These are phyloP conservation scores for Suhomyces tanzawaensis DNA, from an alignment of 805 yeast genomes.

Conservation along the genomic window DNA sequence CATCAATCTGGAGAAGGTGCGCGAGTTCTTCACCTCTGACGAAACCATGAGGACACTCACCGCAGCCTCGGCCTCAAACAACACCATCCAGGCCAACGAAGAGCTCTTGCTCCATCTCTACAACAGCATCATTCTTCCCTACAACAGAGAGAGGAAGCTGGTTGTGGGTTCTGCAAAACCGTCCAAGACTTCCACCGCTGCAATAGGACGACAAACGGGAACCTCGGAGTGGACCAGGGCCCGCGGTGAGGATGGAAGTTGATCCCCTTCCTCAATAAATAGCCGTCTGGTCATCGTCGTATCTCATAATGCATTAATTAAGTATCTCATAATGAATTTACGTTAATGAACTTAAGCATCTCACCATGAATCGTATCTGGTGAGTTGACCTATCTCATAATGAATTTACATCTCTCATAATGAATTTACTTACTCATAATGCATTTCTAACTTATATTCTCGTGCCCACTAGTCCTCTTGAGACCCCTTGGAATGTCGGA, in stretches of 20 bases:
- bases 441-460: too few relatives aligned
- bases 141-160: constrained; percentile 17
- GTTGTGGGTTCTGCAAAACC: not conserved
- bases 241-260: constrained; percentile 73
- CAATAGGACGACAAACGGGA: constrained; percentile 72
- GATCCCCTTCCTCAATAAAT: too few relatives aligned
- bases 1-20: constrained; percentile 32
- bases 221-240: constrained; percentile 67
- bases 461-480: constrained; percentile 14
- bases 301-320: not conserved
- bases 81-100: not conserved
- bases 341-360: too few relatives aligned
- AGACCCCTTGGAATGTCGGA: constrained; percentile 74
- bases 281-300: too few relatives aligned
- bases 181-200: not conserved
- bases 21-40: too few relatives aligned
- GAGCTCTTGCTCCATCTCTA: not conserved
- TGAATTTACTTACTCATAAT: too few relatives aligned
- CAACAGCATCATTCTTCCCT: constrained; percentile 15
- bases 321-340: too few relatives aligned
- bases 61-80: not conserved
- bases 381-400: too few relatives aligned
- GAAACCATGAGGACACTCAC: not conserved
- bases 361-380: too few relatives aligned
- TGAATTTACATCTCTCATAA: too few relatives aligned